Base-by-base conservation (phyloP, 1,284 basidiomycete genomes). In the Sphaerobolus stellatus region DNA sequence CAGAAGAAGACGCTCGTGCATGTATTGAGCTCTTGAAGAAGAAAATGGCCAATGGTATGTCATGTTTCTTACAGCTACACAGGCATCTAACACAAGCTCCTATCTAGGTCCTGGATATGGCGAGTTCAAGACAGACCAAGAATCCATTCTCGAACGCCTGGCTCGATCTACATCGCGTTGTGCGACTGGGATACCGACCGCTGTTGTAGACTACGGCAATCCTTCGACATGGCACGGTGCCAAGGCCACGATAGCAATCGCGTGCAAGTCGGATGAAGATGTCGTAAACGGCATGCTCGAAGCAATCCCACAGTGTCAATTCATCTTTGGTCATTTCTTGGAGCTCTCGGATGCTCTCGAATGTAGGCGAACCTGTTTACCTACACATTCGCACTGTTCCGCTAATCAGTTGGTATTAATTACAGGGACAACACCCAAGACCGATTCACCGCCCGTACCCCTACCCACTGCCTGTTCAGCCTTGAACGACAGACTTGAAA, bases 1-100 rank as follows among this genome's bases (percentile, higher is more conserved):
- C 92, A 1, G 88, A 92, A 63, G 94, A 97, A 67, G 94, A 97
- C 62, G 94, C 94, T 0, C 76, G 84, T 11, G 89, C 94, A 0
- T 94, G 92, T 63, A 61, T 92, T 14, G 92, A 95, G 56, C 73
- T 97, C 22, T 68, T 97, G 20, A 79, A 80, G 65, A 84, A 88
- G 67, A 97, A 97, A 69, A 66, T 96, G 18, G 78, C 82, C 43
- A 77, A 86, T 59, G 92, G 88, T 72, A 43, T 38, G 77, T 63
- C 5, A 1, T n/a, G 36, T 24, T 20, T 38, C 13, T 14, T 11
- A 34, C 11, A 34, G 45, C 14, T 45, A 29, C 3, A 29, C 36
- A 29, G 4, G 16, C 9, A 34, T 20, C 27, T 43, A 41, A 41
- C 43, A 24, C 58, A 47, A 4, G 24, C 43, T 52, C 30, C 16